These are phyloP conservation scores for Ilex asprella DNA, from an alignment of 257 asterid species.

Conservation along the genomic window DNA sequence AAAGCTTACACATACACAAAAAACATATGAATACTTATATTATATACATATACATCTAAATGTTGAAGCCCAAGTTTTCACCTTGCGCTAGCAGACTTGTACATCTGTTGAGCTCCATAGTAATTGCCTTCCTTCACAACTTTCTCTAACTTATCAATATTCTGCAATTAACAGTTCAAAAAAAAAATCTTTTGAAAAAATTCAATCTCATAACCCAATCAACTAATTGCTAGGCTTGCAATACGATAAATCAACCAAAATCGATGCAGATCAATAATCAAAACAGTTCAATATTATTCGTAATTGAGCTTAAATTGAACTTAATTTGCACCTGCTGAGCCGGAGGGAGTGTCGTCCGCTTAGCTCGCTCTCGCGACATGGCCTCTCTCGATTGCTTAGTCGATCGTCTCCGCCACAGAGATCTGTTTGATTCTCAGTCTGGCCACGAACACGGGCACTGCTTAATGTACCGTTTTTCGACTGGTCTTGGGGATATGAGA, in stretches of 20 bases:
- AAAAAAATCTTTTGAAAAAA: neutral
- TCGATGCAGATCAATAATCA: neutral
- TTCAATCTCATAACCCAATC: neutral
- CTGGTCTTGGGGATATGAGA: too few species aligned
- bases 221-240: neutral
- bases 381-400: neutral
- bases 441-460: too few species aligned
- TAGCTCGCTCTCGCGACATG: constrained; percentile 75
- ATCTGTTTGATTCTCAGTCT: neutral
- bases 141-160: constrained; percentile 64
- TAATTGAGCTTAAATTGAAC: neutral
- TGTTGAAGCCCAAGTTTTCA: constrained; percentile 9
- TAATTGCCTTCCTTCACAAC: constrained; percentile 73
- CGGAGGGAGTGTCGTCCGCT: constrained; percentile 58
- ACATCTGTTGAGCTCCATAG: constrained; percentile 99
- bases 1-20: too few species aligned
- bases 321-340: constrained; percentile 49
- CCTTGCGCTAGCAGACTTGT: constrained; percentile 86
- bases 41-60: too few species aligned
- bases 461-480: too few species aligned
- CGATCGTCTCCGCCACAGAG: neutral
- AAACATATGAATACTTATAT: too few species aligned
- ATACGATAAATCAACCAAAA: constrained; percentile 1
- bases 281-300: too few species aligned
- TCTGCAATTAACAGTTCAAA: constrained; percentile 33